Evolutionary conservation across 2,329 filamentous ascomycete species (phyloP).

Genomic region (Dendryphion nanum): DNA sequence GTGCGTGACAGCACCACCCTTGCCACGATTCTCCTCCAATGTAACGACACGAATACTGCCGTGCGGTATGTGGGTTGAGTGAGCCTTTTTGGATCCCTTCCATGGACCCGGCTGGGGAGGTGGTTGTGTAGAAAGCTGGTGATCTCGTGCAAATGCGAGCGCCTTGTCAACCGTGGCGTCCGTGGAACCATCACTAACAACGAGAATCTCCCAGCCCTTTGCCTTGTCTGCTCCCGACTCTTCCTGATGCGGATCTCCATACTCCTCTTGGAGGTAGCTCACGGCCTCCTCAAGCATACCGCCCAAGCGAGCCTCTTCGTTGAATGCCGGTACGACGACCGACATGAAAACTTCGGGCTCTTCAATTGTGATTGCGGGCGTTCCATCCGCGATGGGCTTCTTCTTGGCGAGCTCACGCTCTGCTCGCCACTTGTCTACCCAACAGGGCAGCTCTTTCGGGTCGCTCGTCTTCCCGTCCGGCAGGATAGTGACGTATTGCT

Average conservation of each 20-base stretch:
- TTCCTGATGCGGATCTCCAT: slow-evolving; percentile 54
- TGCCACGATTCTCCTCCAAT: slow-evolving; percentile 81
- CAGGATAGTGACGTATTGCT: slow-evolving; percentile 75
- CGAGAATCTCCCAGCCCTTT: slow-evolving; percentile 83
- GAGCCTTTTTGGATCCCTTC: slow-evolving; percentile 43
- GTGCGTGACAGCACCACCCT: slow-evolving; percentile 92
- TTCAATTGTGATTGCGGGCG: slow-evolving; percentile 60
- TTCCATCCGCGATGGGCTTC: slow-evolving; percentile 37
- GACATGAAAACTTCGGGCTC: slow-evolving; percentile 81
- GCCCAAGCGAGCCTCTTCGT: slow-evolving; percentile 79
- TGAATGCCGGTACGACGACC: slow-evolving; percentile 92
- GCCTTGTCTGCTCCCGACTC: slow-evolving; percentile 69
- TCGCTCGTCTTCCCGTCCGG: slow-evolving; percentile 59
- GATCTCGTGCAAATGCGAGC: slow-evolving; percentile 72
- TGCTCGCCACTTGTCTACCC: slow-evolving; percentile 75
- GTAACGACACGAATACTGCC: slow-evolving; percentile 79
- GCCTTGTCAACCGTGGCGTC: slow-evolving; percentile 80
- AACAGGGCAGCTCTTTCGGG: slow-evolving; percentile 70
- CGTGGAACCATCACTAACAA: slow-evolving; percentile 85
- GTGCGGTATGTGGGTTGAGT: slow-evolving; percentile 61
- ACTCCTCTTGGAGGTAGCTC: slow-evolving; percentile 74
- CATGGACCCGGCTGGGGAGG: slow-evolving; percentile 49
- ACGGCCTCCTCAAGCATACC: slow-evolving; percentile 91
- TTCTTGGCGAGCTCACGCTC: slow-evolving; percentile 48
- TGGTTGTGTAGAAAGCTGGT: slow-evolving; percentile 52